These are phyloP conservation scores for Nicotiana benthamiana DNA, from an alignment of 257 asterid species.

Conservation along the genomic window DNA sequence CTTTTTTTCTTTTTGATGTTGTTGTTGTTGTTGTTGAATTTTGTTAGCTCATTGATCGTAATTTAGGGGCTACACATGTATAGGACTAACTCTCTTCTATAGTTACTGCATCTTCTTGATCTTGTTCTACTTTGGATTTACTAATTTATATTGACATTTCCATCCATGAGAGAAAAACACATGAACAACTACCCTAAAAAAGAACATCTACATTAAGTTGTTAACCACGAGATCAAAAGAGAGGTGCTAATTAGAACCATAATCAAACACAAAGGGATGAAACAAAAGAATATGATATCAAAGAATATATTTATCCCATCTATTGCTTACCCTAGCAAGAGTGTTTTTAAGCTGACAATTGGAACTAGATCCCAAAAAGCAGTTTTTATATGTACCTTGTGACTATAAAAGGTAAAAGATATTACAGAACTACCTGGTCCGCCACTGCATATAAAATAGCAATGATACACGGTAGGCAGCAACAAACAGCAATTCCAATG, in stretches of 20 bases:
- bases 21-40: too few relatives aligned
- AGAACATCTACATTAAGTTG: not conserved
- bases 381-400: not conserved
- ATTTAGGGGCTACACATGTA: not conserved
- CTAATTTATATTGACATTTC: not conserved
- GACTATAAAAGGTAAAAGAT: not conserved
- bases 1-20: too few relatives aligned
- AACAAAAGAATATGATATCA: not conserved
- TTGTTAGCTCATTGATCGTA: not conserved
- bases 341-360: not conserved
- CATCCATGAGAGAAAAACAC: not conserved
- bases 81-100: not conserved
- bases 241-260: not conserved
- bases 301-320: not conserved
- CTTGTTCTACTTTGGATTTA: not conserved
- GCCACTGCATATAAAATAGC: slow-evolving; percentile 94
- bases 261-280: not conserved
- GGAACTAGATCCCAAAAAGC: not conserved
- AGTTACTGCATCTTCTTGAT: not conserved
- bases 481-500: slow-evolving; percentile 96
- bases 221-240: not conserved
- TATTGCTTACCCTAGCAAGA: not conserved
- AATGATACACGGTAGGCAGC: slow-evolving; percentile 95
- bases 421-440: slow-evolving; percentile 60
- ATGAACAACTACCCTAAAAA: not conserved